Percentiles rank a stretch among this genome's conserved stretches.
These are phyloP conservation scores for Fusarium mexicanum DNA, from an alignment of 2,329 filamentous ascomycete species.

Conservation along the genomic window DNA sequence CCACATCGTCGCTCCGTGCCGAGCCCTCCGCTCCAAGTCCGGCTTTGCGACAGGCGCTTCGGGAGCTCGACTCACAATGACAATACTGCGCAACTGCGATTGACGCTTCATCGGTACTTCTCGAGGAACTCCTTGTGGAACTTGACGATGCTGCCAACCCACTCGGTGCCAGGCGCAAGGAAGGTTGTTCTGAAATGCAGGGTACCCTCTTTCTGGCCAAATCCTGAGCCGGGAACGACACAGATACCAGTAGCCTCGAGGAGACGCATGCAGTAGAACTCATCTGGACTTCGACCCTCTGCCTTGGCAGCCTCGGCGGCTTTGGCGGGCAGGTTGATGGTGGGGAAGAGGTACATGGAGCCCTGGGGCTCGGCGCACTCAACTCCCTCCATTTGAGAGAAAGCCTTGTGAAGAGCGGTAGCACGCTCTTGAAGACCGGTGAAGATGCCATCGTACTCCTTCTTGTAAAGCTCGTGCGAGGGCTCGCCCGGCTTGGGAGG, in stretches of 20 bases:
- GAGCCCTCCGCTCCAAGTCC: conserved; percentile 4
- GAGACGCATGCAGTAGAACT: conserved; percentile 92
- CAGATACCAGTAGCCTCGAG: conserved; percentile 96
- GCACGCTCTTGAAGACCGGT: conserved; percentile 82
- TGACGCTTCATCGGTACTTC: conserved; percentile 68
- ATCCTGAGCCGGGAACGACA: conserved; percentile 90
- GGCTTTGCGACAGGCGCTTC: not conserved
- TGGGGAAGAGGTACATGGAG: conserved; percentile 99
- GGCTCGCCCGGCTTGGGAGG: conserved; percentile 85
- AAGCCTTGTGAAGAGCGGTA: conserved; percentile 86
- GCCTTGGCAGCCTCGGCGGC: conserved; percentile 79
- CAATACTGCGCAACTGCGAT: not conserved
- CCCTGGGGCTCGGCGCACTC: conserved; percentile 90
- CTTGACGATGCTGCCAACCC: conserved; percentile 85
- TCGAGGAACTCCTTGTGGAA: conserved; percentile 94
- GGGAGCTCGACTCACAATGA: not conserved
- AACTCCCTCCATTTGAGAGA: conserved; percentile 95
- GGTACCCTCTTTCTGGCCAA: conserved; percentile 91
- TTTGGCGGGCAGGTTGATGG: conserved; percentile 81
- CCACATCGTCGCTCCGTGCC: not conserved
- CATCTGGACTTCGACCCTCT: conserved; percentile 81
- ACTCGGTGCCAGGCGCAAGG: conserved; percentile 93
- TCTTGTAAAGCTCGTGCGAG: conserved; percentile 82
- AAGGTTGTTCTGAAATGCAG: conserved; percentile 98
- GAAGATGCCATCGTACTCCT: conserved; percentile 87